phyloP scores from a whole-genome alignment of 192 early-diverging fungal species.

The Mortierella claussenii region DNA sequence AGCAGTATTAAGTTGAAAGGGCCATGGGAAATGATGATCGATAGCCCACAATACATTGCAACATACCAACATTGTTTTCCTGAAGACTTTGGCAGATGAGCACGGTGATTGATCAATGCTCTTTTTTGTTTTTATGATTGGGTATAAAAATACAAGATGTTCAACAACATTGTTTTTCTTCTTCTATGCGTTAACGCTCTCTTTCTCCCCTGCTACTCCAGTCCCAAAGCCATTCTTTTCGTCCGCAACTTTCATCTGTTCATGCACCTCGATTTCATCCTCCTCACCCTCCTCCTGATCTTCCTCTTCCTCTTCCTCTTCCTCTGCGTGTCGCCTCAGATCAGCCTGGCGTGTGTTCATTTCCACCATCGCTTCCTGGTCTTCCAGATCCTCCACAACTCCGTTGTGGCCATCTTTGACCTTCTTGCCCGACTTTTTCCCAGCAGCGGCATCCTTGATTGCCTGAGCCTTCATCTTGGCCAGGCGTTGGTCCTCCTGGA shows the following conservation, averaged over 20 bases:
- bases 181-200: too few relatives aligned
- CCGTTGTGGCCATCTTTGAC: slow-evolving; percentile 16
- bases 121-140: too few relatives aligned
- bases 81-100: too few relatives aligned
- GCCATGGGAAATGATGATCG: too few relatives aligned
- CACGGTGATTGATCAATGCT: too few relatives aligned
- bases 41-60: too few relatives aligned
- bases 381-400: slow-evolving; percentile 16
- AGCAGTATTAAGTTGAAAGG: too few relatives aligned
- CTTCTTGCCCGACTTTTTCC: not conserved
- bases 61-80: too few relatives aligned
- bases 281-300: slow-evolving; percentile 10
- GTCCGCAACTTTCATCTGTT: not conserved
- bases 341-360: slow-evolving; percentile 18
- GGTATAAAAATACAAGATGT: too few relatives aligned
- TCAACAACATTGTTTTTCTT: too few relatives aligned
- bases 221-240: not conserved
- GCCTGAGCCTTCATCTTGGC: slow-evolving; percentile 8
- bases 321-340: not conserved
- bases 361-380: slow-evolving; percentile 50
- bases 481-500: slow-evolving; percentile 46
- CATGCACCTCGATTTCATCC: slow-evolving; percentile 6
- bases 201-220: not conserved
- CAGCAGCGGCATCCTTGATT: not conserved
- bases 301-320: not conserved